phyloP scores from a whole-genome alignment of 345 rosid genomes.

The Euclidium syriacum region DNA sequence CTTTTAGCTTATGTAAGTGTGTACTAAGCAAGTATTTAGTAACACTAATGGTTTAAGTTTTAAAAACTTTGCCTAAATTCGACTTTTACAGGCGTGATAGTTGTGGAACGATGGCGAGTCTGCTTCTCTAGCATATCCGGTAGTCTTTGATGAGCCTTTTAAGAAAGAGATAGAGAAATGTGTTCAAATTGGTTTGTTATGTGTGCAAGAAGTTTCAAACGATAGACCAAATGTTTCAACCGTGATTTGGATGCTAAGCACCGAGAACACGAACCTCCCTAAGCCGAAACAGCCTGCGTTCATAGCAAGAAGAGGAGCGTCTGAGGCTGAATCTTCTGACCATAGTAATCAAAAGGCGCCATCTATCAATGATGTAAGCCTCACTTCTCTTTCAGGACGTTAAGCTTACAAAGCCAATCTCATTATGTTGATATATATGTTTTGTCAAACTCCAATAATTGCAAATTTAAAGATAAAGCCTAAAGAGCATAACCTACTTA shows the following conservation, averaged over 20 bases:
- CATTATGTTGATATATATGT: background rate
- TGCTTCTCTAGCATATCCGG: background rate
- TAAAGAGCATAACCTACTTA: too few relatives aligned
- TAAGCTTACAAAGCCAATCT: background rate
- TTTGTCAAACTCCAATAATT: background rate
- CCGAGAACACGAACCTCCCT: too few relatives aligned
- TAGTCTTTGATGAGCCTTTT: background rate
- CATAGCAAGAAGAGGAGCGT: background rate
- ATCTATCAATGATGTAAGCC: background rate
- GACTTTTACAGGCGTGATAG: constrained; percentile 25
- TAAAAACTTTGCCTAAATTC: background rate
- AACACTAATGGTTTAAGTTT: background rate
- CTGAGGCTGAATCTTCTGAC: background rate
- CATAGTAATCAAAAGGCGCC: background rate
- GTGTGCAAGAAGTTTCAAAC: too few relatives aligned
- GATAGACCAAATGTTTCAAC: too few relatives aligned
- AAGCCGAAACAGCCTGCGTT: background rate
- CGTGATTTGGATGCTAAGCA: too few relatives aligned
- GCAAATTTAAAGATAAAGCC: too few relatives aligned
- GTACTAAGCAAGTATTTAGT: background rate
- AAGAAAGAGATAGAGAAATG: constrained; percentile 12
- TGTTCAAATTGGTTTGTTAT: too few relatives aligned
- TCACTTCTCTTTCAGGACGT: background rate
- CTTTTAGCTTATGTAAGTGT: constrained; percentile 20
- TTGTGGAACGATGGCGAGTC: constrained; percentile 13